phyloP scores from a whole-genome alignment of 2,329 filamentous ascomycete genomes.

The Botryotinia convoluta region DNA sequence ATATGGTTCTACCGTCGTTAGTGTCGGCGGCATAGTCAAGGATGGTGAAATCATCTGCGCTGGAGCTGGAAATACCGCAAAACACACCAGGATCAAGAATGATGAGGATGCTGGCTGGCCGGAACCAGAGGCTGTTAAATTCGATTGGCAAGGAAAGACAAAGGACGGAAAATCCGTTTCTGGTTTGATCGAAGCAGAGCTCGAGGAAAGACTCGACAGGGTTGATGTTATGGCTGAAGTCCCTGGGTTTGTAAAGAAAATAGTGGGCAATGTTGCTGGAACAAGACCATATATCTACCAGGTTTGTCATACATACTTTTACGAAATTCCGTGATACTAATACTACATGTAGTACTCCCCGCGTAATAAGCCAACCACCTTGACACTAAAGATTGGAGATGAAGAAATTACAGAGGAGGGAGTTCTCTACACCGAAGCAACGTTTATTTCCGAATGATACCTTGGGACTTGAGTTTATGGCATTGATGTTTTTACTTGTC shows the following conservation, averaged over 20 bases:
- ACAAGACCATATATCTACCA: constrained; percentile 98
- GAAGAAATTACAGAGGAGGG: constrained; percentile 77
- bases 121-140: constrained; percentile 73
- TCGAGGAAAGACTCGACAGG: constrained; percentile 72
- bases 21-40: constrained; percentile 76
- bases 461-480: not conserved
- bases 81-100: constrained; percentile 66
- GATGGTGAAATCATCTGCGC: constrained; percentile 78
- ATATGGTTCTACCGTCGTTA: constrained; percentile 82
- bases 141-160: constrained; percentile 73
- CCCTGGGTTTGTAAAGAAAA: constrained; percentile 90
- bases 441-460: constrained; percentile 73
- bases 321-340: constrained; percentile 29
- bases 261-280: constrained; percentile 82
- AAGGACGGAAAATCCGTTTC: constrained; percentile 72
- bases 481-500: constrained; percentile 12
- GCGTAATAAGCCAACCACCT: constrained; percentile 56
- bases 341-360: constrained; percentile 63
- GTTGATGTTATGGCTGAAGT: constrained; percentile 97
- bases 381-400: constrained; percentile 85
- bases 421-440: constrained; percentile 80
- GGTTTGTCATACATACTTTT: constrained; percentile 48
- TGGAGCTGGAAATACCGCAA: constrained; percentile 61
- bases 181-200: constrained; percentile 64
- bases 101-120: constrained; percentile 86